Conservation (phyloP, 805 yeast species). For the Hanseniaspora occidentalis region DNA sequence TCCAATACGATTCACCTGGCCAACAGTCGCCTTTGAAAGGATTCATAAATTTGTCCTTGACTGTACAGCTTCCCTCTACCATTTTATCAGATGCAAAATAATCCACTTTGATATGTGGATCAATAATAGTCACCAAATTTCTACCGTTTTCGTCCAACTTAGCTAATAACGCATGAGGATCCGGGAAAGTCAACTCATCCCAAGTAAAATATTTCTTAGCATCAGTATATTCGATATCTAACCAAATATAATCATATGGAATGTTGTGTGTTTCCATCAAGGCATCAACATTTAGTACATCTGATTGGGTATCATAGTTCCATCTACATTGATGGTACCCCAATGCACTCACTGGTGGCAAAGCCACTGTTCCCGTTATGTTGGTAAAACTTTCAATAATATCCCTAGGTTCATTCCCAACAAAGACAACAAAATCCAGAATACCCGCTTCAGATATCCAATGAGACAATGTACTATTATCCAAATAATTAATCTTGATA, state of each 20-base stretch:
- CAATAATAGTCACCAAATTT: slow-evolving; percentile 72
- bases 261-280: slow-evolving; percentile 62
- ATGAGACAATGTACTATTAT: slow-evolving; percentile 40
- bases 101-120: slow-evolving; percentile 75
- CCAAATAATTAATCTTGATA: slow-evolving; percentile 43
- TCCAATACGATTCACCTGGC: slow-evolving; percentile 96
- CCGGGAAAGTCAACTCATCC: slow-evolving; percentile 62
- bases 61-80: slow-evolving; percentile 29
- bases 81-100: slow-evolving; percentile 53
- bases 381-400: slow-evolving; percentile 50
- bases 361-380: slow-evolving; percentile 57
- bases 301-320: slow-evolving; percentile 86
- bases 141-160: slow-evolving; percentile 62
- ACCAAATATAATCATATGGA: slow-evolving; percentile 90
- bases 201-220: slow-evolving; percentile 84
- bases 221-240: slow-evolving; percentile 87
- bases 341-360: slow-evolving; percentile 69
- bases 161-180: slow-evolving; percentile 56
- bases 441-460: slow-evolving; percentile 93
- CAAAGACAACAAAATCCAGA: slow-evolving; percentile 58
- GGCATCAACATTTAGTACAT: slow-evolving; percentile 58
- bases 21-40: slow-evolving; percentile 82
- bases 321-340: slow-evolving; percentile 97
- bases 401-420: slow-evolving; percentile 44
- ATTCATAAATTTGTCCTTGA: slow-evolving; percentile 34